Evolutionary conservation across 108 stramenopile species (phyloP).

Genomic region (Cyclotella baltica): DNA sequence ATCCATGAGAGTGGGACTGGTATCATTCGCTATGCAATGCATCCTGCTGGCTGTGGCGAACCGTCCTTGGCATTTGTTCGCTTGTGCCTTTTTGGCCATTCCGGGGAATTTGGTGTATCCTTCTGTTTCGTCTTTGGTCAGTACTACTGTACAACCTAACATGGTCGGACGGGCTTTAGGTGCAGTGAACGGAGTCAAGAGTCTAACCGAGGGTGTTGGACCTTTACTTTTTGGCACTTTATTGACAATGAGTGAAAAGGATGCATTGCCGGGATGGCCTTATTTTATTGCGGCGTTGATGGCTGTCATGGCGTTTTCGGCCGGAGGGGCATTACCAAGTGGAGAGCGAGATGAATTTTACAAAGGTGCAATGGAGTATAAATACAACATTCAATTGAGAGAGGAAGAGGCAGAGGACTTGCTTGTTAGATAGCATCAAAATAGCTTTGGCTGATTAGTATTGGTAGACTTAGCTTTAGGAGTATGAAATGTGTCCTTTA

Average conservation of each 20-base stretch:
- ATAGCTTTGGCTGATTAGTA: not conserved
- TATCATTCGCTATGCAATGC: slow-evolving; percentile 91
- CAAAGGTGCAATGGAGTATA: slow-evolving; percentile 4
- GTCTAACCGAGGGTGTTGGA: slow-evolving; percentile 93
- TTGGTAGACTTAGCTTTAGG: not conserved
- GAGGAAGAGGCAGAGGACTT: slow-evolving; percentile 30
- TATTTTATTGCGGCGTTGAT: slow-evolving; percentile 27
- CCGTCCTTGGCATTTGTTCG: slow-evolving; percentile 77
- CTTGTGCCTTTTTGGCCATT: slow-evolving; percentile 82
- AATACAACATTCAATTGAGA: slow-evolving; percentile 23
- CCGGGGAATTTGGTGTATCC: slow-evolving; percentile 96
- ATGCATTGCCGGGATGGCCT: slow-evolving; percentile 71
- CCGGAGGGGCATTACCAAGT: slow-evolving; percentile 5
- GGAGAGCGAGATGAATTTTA: slow-evolving; percentile 5
- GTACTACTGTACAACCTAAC: slow-evolving; percentile 76
- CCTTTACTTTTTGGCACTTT: slow-evolving; percentile 82
- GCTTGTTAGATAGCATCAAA: slow-evolving; percentile 6
- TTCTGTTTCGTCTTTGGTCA: slow-evolving; percentile 85
- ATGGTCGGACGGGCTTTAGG: slow-evolving; percentile 94
- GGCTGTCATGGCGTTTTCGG: slow-evolving; percentile 13
- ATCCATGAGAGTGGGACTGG: slow-evolving; percentile 85
- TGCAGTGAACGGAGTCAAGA: slow-evolving; percentile 95
- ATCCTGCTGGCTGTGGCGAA: slow-evolving; percentile 84
- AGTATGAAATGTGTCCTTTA: no score
- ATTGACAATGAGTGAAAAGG: slow-evolving; percentile 76